Conservation (phyloP, 768 basidiomycete genomes). For the Russula ochroleuca region DNA sequence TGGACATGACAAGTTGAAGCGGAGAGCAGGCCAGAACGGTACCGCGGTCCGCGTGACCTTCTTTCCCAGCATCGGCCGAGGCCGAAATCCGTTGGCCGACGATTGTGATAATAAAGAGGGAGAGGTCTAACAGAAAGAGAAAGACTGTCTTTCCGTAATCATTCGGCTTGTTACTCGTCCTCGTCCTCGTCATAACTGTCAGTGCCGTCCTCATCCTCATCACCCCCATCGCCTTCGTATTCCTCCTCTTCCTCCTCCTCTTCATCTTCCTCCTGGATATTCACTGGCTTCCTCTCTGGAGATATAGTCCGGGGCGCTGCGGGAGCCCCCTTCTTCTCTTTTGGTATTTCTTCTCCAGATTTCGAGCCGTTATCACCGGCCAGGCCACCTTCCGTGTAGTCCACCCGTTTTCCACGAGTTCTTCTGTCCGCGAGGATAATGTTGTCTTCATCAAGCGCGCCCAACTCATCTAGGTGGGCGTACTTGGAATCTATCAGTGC, state of each 20-base stretch:
- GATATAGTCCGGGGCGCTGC: slow-evolving; percentile 12
- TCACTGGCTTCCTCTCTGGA: slow-evolving; percentile 36
- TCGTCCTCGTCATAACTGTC: slow-evolving; percentile 33
- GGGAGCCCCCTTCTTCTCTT: slow-evolving; percentile 32
- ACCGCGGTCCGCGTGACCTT: not conserved
- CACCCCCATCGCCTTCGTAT: too few species aligned
- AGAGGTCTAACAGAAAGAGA: too few species aligned
- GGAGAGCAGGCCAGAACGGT: not conserved
- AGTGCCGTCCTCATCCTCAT: slow-evolving; percentile 32
- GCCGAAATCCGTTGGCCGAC: not conserved
- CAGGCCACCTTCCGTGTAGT: slow-evolving; percentile 32
- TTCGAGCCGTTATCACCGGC: slow-evolving; percentile 47
- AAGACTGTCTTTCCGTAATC: not conserved
- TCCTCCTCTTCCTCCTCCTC: too few species aligned
- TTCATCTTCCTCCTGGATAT: slow-evolving; percentile 24
- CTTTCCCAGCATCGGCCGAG: not conserved
- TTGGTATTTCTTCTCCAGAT: slow-evolving; percentile 43
- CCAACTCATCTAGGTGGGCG: slow-evolving; percentile 29
- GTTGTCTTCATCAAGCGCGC: slow-evolving; percentile 29
- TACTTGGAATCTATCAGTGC: not conserved
- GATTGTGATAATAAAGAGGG: too few species aligned
- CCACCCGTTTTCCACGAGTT: slow-evolving; percentile 32
- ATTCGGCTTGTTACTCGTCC: slow-evolving; percentile 27
- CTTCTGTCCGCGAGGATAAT: slow-evolving; percentile 29
- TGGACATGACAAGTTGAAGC: slow-evolving; percentile 13